These are phyloP conservation scores for Calonectria pteridis DNA, from an alignment of 2,329 filamentous ascomycete genomes.

Conservation along the genomic window DNA sequence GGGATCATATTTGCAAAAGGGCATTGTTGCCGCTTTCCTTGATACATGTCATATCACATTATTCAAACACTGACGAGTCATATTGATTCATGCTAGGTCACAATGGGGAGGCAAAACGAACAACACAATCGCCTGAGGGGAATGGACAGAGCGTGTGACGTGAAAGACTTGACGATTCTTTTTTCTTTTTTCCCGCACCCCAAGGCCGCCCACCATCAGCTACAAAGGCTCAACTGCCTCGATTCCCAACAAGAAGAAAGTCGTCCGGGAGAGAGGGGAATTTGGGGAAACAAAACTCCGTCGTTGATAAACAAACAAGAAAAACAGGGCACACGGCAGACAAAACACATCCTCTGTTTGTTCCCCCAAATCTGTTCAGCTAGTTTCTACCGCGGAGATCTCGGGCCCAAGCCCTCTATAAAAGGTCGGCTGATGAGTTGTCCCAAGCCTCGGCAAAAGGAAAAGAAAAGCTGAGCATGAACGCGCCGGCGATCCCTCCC, in stretches of 20 bases:
- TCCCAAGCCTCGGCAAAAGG: not conserved
- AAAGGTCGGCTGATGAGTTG: not conserved
- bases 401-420: not conserved
- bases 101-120: not conserved
- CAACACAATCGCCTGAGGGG: not conserved
- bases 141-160: not conserved
- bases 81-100: not conserved
- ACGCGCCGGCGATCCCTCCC: constrained; percentile 23
- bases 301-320: constrained; percentile 5
- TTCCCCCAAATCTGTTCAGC: not conserved
- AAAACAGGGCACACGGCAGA: constrained; percentile 5
- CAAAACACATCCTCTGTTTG: constrained; percentile 10
- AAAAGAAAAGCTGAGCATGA: not conserved
- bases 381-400: not conserved
- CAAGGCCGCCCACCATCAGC: constrained; percentile 11
- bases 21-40: not conserved
- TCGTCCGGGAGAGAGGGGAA: constrained; percentile 12
- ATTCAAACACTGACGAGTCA: not conserved
- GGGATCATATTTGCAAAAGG: constrained; percentile 24
- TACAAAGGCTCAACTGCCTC: not conserved
- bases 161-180: constrained; percentile 2
- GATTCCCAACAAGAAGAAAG: not conserved
- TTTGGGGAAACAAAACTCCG: constrained; percentile 13
- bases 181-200: constrained; percentile 1
- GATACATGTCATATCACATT: not conserved